phyloP scores from a whole-genome alignment of 2,329 filamentous ascomycete genomes.

The Sclerotinia glacialis region DNA sequence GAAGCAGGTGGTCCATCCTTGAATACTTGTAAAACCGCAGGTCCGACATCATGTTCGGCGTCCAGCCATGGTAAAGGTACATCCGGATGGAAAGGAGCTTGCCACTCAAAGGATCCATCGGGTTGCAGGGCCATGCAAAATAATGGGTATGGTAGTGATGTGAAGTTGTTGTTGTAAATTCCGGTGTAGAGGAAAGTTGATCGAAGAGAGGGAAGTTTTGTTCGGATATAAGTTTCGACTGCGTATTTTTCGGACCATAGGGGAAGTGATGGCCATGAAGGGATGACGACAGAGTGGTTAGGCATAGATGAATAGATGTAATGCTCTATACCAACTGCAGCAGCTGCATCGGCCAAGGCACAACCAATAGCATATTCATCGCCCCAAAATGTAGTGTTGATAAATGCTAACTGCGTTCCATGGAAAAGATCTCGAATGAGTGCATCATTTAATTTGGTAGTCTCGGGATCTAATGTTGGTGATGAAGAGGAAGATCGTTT shows the following conservation, averaged over 20 bases:
- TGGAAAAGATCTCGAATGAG: slow-evolving; percentile 77
- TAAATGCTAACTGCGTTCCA: slow-evolving; percentile 85
- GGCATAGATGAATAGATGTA: slow-evolving; percentile 98
- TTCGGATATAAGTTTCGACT: slow-evolving; percentile 85
- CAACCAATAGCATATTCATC: slow-evolving; percentile 89
- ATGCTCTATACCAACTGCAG: slow-evolving; percentile 78
- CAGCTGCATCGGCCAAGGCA: slow-evolving; percentile 84
- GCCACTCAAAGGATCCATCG: slow-evolving; percentile 88
- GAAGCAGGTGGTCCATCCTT: slow-evolving; percentile 77
- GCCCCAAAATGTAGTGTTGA: slow-evolving; percentile 97
- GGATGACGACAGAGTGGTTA: slow-evolving; percentile 74
- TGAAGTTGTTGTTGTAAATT: slow-evolving; percentile 99
- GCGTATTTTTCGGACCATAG: slow-evolving; percentile 91
- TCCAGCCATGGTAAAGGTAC: slow-evolving; percentile 92
- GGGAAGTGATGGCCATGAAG: slow-evolving; percentile 73
- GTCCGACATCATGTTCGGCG: slow-evolving; percentile 92
- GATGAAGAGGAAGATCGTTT: slow-evolving; percentile 39
- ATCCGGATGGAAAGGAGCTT: slow-evolving; percentile 88
- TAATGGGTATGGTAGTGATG: slow-evolving; percentile 82
- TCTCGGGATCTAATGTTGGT: slow-evolving; percentile 61
- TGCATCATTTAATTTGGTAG: slow-evolving; percentile 67
- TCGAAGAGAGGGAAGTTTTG: slow-evolving; percentile 57
- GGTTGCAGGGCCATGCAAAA: slow-evolving; percentile 89
- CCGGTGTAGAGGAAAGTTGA: slow-evolving; percentile 94
- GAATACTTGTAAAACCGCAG: slow-evolving; percentile 88